These are phyloP conservation scores for Halophytophthora batemanensis DNA, from an alignment of 352 stramenopile species.

Conservation along the genomic window DNA sequence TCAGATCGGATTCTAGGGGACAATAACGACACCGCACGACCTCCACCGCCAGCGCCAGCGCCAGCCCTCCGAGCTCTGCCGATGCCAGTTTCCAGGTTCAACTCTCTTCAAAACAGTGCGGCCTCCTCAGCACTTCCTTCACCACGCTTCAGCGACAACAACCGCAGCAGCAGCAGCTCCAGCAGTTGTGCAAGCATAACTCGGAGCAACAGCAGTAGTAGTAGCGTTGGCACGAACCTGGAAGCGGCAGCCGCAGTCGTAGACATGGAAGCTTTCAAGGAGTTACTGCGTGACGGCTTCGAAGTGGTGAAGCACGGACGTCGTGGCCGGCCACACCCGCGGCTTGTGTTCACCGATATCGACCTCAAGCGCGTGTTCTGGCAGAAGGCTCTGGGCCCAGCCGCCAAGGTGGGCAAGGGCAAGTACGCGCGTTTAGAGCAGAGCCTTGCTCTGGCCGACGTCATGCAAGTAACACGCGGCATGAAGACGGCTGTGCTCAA, in stretches of 20 bases:
- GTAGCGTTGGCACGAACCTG: slow-evolving; percentile 5
- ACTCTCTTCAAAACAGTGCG: background rate
- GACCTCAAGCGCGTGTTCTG: slow-evolving; percentile 80
- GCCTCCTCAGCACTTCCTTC: background rate
- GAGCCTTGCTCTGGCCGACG: slow-evolving; percentile 59
- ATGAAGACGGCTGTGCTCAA: slow-evolving; percentile 83
- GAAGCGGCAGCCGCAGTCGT: slow-evolving; percentile 24
- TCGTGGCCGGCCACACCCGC: slow-evolving; percentile 56
- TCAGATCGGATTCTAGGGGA: background rate
- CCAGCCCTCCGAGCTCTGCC: slow-evolving; percentile 18
- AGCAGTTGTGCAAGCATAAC: slow-evolving; percentile 23
- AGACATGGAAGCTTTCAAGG: slow-evolving; percentile 57
- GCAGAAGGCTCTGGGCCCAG: slow-evolving; percentile 49
- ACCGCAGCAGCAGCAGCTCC: slow-evolving; percentile 11
- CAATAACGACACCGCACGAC: slow-evolving; percentile 1
- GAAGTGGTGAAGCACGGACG: slow-evolving; percentile 74
- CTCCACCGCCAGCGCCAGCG: slow-evolving; percentile 17
- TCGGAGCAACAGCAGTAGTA: slow-evolving; percentile 16
- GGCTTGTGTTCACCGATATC: slow-evolving; percentile 69
- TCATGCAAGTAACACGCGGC: slow-evolving; percentile 67
- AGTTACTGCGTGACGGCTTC: slow-evolving; percentile 67
- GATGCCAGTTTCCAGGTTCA: slow-evolving; percentile 12
- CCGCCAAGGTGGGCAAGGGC: slow-evolving; percentile 43
- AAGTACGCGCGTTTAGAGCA: slow-evolving; percentile 72
- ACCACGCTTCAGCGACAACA: background rate